phyloP scores from a whole-genome alignment of 2,329 filamentous ascomycete species.

The Tolypocladium amazonense region DNA sequence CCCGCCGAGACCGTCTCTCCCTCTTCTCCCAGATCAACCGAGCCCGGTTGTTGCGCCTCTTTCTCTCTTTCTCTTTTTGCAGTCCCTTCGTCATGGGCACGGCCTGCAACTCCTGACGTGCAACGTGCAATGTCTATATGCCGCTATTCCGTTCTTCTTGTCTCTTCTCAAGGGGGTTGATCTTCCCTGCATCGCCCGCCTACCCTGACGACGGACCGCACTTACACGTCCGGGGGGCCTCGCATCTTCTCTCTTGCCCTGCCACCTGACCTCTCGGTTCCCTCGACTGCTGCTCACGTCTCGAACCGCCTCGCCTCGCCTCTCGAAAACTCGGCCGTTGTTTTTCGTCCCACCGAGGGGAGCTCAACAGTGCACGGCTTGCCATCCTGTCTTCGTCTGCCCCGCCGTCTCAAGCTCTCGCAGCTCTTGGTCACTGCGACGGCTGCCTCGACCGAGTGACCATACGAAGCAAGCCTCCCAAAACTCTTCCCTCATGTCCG shows the following conservation, averaged over 20 bases:
- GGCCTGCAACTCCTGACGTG: constrained; percentile 6
- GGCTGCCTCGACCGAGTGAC: neutral
- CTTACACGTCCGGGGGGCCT: neutral
- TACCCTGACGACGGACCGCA: neutral
- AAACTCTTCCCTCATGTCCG: constrained; percentile 15
- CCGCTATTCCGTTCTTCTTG: constrained; percentile 2
- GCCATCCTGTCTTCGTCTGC: neutral
- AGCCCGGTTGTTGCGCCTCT: constrained; percentile 7
- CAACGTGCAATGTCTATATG: constrained; percentile 3
- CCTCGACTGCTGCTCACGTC: neutral
- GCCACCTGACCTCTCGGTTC: neutral
- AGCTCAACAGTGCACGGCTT: neutral
- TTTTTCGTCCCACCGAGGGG: neutral
- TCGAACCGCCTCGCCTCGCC: neutral
- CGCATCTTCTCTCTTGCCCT: neutral
- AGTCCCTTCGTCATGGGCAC: constrained; percentile 14
- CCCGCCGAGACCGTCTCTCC: constrained; percentile 11
- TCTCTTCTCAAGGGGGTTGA: neutral
- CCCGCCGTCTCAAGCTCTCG: neutral
- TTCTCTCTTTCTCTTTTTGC: constrained; percentile 1
- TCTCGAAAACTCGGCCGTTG: neutral
- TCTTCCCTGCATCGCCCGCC: constrained; percentile 1
- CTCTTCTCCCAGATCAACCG: constrained; percentile 10
- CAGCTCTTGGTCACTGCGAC: constrained; percentile 6
- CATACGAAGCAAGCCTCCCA: neutral